Conservation (phyloP, 306 rosid genomes). For the Lablab purpureus region DNA sequence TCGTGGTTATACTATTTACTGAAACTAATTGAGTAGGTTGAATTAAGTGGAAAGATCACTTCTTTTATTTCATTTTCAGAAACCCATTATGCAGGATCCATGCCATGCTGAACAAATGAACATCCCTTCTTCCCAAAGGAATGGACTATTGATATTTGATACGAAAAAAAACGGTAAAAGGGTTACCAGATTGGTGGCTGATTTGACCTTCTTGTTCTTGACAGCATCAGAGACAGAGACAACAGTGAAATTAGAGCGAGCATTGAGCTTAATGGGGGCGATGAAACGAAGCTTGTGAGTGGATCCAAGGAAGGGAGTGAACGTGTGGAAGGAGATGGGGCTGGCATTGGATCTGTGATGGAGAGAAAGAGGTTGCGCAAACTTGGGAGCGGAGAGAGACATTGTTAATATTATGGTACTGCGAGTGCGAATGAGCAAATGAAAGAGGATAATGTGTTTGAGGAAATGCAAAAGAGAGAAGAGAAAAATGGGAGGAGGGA, state of each 20-base stretch:
- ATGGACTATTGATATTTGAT: background rate
- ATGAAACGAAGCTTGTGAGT: constrained; percentile 55
- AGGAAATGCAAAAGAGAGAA: background rate
- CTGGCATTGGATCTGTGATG: constrained; percentile 73
- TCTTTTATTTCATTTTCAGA: background rate
- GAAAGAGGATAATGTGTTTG: background rate
- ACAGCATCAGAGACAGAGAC: constrained; percentile 68
- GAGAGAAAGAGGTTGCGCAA: constrained; percentile 60
- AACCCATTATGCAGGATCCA: constrained; percentile 39
- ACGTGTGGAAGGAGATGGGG: constrained; percentile 37
- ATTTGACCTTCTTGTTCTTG: constrained; percentile 61
- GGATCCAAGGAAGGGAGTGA: constrained; percentile 66
- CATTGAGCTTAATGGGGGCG: constrained; percentile 40
- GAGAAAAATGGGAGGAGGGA: constrained; percentile 46
- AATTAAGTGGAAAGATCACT: background rate
- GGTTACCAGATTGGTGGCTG: constrained; percentile 70
- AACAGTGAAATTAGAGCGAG: constrained; percentile 53
- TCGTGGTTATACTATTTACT: background rate
- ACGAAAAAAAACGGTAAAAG: background rate
- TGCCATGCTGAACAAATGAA: background rate
- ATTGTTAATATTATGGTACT: constrained; percentile 34
- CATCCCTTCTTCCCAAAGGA: background rate
- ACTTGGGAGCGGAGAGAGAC: constrained; percentile 67
- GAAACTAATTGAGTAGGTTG: background rate
- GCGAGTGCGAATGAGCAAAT: background rate